phyloP scores from a whole-genome alignment of 1,284 basidiomycete genomes.

The Rhodotorula sp. region DNA sequence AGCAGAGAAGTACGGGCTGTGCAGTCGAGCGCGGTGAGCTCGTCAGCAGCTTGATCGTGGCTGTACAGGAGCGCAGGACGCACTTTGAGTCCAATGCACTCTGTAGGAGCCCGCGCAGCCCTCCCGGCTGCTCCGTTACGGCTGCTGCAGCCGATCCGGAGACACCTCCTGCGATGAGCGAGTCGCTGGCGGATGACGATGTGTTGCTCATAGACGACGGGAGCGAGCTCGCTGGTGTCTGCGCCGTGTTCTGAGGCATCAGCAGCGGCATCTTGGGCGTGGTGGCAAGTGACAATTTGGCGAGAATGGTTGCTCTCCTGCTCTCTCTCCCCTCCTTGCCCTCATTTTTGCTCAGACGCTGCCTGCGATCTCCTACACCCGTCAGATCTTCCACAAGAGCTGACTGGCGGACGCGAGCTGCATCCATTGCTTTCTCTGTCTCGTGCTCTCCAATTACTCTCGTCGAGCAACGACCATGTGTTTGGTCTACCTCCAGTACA shows the following conservation, averaged over 20 bases:
- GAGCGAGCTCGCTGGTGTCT: neutral
- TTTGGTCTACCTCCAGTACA: no score
- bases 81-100: conserved; percentile 38
- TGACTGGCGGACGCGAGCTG: no score
- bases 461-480: no score
- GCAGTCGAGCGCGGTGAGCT: neutral
- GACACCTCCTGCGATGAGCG: neutral
- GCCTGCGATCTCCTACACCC: no score
- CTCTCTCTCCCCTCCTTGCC: no score
- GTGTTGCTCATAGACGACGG: neutral
- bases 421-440: no score
- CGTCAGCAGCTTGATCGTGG: neutral
- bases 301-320: neutral
- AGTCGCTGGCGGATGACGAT: neutral
- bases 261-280: neutral
- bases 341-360: no score
- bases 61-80: neutral
- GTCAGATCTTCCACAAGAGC: no score
- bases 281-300: neutral
- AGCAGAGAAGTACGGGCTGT: conserved; percentile 90
- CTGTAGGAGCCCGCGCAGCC: conserved; percentile 34
- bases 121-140: conserved; percentile 1
- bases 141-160: neutral
- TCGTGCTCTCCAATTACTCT: no score
- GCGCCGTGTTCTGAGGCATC: neutral